Base-by-base conservation (phyloP, 2,329 filamentous ascomycete genomes). In the Didymella pinodella region DNA sequence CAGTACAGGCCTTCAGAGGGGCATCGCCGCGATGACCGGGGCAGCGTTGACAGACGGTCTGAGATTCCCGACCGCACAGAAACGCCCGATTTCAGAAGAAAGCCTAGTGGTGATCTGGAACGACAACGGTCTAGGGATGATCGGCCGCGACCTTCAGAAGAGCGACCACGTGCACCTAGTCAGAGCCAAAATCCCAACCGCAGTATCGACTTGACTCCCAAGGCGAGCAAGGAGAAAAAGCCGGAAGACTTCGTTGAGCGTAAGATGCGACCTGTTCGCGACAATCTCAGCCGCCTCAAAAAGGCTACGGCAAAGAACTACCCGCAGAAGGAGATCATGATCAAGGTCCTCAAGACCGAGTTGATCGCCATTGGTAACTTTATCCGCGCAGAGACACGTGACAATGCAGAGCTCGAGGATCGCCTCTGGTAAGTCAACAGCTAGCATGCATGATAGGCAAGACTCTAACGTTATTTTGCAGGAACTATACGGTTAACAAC, bases 361-460 rank as follows among this genome's bases (percentile, higher is more conserved):
- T 77, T 90, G 36, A 79, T 88, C 41, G 82, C 82, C 4, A 87
- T 90, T 72, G 88, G 88, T 52, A 83, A 85, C 55, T 88, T 88
- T 67, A 84, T 89, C 61, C 83, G 85, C 48, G 78, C 80, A 29
- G 75, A 81, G 53, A 72, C 73, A 44, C 71, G 75, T 32, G 80
- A 79, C 50, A 80, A 81, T 29, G 70, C 74, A 34, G 75, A 76
- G 59, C 71, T 84, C 40, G 82, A 84, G 65, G 80, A 80, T 48
- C 81, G 82, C 49, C 79, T 85, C 55, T 85, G 83, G 83, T 84
- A 75, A 75, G 82, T 70, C 20, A 22, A 10, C 12, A 12, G 25
- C 4, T 25, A 7, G 31, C 22, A 7, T 20, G 8, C 14, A 18
- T 8, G 16, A 22, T 16, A 47, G 8, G 29, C 28, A 25, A n/a